Base-by-base conservation (phyloP, 148 eudicot species). In the Nyssa sinensis region DNA sequence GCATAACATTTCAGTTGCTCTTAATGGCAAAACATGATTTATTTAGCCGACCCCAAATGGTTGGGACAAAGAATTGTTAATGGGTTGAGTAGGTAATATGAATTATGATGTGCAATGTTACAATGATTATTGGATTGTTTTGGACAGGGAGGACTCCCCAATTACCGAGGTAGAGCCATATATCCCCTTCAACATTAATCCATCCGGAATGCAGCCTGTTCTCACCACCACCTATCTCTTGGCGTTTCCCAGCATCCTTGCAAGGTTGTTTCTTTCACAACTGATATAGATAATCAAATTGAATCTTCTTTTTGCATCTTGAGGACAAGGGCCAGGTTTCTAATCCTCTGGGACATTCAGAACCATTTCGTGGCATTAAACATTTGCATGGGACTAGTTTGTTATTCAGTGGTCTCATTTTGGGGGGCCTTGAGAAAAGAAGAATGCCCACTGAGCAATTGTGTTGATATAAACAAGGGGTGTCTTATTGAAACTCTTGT, bases 191-290 rank as follows among this genome's bases (percentile, higher is more conserved):
- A 92, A 95, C 82, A 92, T 95, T 71, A 95, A 95, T 80, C 98
- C 97, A 74, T 80, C 98, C 1, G 98, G 98, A 84, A 95, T 95
- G 98, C 98, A 95, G 82, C 98, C 98, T 69, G 81, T 95, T 75
- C 92, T 95, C 62, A 88, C 94, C 41, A 90, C 98, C 60, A 66
- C 96, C 27, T 92, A 95, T 86, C 90, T 92, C 66, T 81, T 95
- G 93, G 94, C 93, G 30, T 81, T 95, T 79, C 98, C 98, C 0
- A 73, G 91, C 84, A 92, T 95, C 55, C 81, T 95, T 58, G 97
- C 97, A 76, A 88, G 98, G 98, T 95, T 69, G 34, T 66, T 68
- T 27, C 9, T 39, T 59, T 8, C 44, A 23, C 34, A 27, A 13
- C 23, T 35, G 6, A 7, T 35, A 13, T 71, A 58, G n/a, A 32